phyloP scores from a whole-genome alignment of 208 protist species.

The Leishmania amazonensis region DNA sequence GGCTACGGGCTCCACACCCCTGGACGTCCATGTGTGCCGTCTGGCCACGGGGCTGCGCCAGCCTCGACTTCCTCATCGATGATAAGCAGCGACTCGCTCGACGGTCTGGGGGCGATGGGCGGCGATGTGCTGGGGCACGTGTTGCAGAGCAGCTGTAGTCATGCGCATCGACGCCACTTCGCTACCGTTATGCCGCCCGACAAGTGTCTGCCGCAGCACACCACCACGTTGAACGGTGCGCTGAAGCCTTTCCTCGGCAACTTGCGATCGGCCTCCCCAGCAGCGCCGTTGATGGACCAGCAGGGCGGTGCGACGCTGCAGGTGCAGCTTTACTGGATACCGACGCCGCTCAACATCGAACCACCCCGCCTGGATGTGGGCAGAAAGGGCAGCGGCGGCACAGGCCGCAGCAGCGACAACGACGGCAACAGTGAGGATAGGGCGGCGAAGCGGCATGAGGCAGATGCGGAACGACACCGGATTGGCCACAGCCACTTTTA shows the following conservation, averaged over 20 bases:
- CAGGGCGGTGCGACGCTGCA: slow-evolving; percentile 29
- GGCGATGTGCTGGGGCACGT: slow-evolving; percentile 27
- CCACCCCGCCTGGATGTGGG: slow-evolving; percentile 7
- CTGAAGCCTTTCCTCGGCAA: slow-evolving; percentile 4
- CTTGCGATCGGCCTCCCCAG: background rate
- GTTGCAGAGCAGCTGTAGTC: slow-evolving; percentile 33
- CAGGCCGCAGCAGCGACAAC: background rate
- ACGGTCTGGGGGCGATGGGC: slow-evolving; percentile 5
- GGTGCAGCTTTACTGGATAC: slow-evolving; percentile 35
- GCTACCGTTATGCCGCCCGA: background rate
- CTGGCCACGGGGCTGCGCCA: background rate
- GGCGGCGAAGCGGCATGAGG: background rate
- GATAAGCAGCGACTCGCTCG: slow-evolving; percentile 22
- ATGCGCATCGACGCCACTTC: background rate
- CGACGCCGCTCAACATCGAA: slow-evolving; percentile 17
- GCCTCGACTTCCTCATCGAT: slow-evolving; percentile 14
- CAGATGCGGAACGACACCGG: background rate
- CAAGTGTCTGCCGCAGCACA: background rate
- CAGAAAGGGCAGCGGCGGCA: background rate
- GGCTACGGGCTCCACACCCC: background rate
- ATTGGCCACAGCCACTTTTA: background rate
- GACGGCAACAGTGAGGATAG: background rate
- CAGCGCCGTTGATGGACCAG: slow-evolving; percentile 10
- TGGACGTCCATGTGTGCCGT: background rate
- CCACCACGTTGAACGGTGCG: background rate